Conservation (phyloP, 192 early-diverging fungal species). For the Coemansia sp. region DNA sequence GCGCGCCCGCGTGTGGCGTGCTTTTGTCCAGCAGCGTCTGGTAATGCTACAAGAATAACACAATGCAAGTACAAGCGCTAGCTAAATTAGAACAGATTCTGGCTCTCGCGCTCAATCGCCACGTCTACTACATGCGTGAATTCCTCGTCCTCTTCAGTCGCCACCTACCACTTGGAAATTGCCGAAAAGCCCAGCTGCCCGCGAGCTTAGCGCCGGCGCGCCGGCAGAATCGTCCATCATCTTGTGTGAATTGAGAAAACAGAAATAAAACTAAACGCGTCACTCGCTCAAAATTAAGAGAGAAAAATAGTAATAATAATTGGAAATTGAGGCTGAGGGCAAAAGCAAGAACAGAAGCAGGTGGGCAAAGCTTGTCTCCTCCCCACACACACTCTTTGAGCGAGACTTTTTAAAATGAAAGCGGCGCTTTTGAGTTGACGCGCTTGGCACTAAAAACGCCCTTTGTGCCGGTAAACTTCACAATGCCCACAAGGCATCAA, state of each 20-base stretch:
- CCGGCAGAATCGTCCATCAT: slow-evolving; percentile 49
- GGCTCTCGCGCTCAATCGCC: no score
- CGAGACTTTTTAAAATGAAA: no score
- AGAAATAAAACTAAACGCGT: not conserved
- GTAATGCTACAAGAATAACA: slow-evolving; percentile 54
- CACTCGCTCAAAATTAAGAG: not conserved
- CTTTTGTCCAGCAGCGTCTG: slow-evolving; percentile 77
- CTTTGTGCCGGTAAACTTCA: no score
- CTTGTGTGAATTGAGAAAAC: slow-evolving; percentile 3
- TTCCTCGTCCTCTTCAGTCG: no score
- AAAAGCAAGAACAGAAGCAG: no score
- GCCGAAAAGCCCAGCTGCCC: slow-evolving; percentile 32
- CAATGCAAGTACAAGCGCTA: not conserved
- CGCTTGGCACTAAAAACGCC: no score
- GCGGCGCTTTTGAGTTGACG: no score
- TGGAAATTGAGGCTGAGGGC: no score
- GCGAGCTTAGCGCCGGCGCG: slow-evolving; percentile 42
- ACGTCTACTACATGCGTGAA: not conserved
- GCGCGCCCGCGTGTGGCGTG: slow-evolving; percentile 68
- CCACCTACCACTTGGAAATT: slow-evolving; percentile 23
- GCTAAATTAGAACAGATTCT: not conserved
- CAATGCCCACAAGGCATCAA: no score
- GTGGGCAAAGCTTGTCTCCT: no score
- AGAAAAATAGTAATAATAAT: not conserved
- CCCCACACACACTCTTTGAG: no score